Evolutionary conservation across 1,284 basidiomycete genomes (phyloP).

Genomic region (Thecaphora thlaspeos): DNA sequence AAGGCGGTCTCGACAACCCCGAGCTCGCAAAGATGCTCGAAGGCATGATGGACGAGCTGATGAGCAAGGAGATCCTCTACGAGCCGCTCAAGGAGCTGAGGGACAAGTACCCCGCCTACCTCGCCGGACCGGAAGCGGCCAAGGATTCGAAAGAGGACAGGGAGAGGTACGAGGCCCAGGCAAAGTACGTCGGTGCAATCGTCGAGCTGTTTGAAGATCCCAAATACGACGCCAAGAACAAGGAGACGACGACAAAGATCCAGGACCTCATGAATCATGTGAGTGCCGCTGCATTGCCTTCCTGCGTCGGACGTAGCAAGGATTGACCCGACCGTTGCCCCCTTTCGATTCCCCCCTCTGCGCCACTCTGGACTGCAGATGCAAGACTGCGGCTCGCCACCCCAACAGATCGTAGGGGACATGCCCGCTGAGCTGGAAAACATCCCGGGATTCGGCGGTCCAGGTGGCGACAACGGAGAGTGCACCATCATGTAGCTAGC

Average conservation of each 20-base stretch:
- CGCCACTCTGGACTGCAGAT: slow-evolving; percentile 64
- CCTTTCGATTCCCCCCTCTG: no score
- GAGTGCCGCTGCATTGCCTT: slow-evolving; percentile 44
- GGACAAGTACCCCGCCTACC: slow-evolving; percentile 84
- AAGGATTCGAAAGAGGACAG: slow-evolving; percentile 67
- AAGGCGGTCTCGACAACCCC: slow-evolving; percentile 46
- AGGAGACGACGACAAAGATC: slow-evolving; percentile 64
- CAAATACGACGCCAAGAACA: slow-evolving; percentile 64
- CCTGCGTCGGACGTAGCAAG: no score
- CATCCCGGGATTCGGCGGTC: slow-evolving; percentile 37
- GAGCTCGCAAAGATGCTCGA: slow-evolving; percentile 74
- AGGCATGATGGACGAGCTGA: slow-evolving; percentile 86
- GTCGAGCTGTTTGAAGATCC: slow-evolving; percentile 73
- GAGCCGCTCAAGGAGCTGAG: slow-evolving; percentile 86
- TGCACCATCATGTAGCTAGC: slow-evolving; percentile 54
- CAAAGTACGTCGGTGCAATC: slow-evolving; percentile 67
- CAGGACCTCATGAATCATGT: slow-evolving; percentile 77
- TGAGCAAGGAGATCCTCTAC: slow-evolving; percentile 89
- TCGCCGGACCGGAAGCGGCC: slow-evolving; percentile 61
- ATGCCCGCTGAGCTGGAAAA: slow-evolving; percentile 68
- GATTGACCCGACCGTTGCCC: no score
- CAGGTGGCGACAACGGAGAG: slow-evolving; percentile 41
- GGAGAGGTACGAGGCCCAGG: slow-evolving; percentile 71
- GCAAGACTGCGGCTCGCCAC: slow-evolving; percentile 82
- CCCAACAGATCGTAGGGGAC: slow-evolving; percentile 85